Conservation (phyloP, 208 protist genomes). For the Trypanosoma caninum region DNA sequence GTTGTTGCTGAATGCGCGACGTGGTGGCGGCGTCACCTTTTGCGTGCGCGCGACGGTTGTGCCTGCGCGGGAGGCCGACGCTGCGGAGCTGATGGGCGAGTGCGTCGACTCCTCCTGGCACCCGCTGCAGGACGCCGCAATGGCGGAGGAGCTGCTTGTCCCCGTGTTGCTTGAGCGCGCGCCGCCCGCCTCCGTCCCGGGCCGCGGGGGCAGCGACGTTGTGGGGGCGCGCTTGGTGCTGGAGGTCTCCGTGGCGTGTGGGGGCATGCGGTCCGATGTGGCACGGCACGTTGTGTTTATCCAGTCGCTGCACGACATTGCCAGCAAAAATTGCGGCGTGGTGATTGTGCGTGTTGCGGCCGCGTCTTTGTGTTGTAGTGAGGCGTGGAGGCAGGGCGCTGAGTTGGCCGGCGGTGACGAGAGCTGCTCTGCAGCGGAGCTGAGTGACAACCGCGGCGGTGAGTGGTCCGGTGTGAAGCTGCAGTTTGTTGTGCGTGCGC, state of each 20-base stretch:
- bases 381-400: neutral
- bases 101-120: conserved; percentile 28
- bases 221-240: conserved; percentile 1
- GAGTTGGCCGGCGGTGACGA: neutral
- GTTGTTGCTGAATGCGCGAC: conserved; percentile 30
- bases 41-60: conserved; percentile 33
- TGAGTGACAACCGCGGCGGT: neutral
- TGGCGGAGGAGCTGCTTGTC: conserved; percentile 30
- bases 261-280: neutral
- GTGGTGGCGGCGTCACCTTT: conserved; percentile 28
- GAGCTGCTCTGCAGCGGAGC: neutral
- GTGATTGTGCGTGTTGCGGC: conserved; percentile 5
- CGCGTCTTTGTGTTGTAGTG: neutral
- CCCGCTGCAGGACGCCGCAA: conserved; percentile 2
- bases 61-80: conserved; percentile 15
- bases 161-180: conserved; percentile 61
- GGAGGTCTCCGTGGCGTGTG: conserved; percentile 4
- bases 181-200: neutral
- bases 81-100: conserved; percentile 45
- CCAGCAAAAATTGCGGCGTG: conserved; percentile 15
- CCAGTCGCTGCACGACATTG: conserved; percentile 4
- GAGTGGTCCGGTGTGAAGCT: conserved; percentile 27
- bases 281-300: conserved; percentile 7
- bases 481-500: conserved; percentile 64
- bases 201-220: neutral